A percentile compares a stretch with the other conserved stretches of the same genome.
These are phyloP conservation scores for Drosera capensis DNA, from an alignment of 148 eudicot species.

Conservation along the genomic window DNA sequence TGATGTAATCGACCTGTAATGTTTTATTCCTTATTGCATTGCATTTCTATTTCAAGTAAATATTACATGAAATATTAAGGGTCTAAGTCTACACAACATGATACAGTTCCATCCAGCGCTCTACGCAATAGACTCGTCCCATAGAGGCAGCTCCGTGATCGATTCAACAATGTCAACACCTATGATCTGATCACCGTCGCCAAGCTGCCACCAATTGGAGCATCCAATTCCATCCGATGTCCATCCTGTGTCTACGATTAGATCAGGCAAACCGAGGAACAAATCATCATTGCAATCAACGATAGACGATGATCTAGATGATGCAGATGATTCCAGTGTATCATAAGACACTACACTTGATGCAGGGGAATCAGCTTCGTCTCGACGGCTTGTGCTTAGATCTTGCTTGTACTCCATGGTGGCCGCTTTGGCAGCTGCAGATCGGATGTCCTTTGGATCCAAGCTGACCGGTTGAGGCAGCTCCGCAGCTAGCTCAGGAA, in stretches of 20 bases:
- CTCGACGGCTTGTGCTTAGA: too few relatives aligned
- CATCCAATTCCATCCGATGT: too few relatives aligned
- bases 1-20: too few relatives aligned
- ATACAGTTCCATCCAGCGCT: too few relatives aligned
- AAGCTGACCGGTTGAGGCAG: slow-evolving; percentile 11
- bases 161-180: too few relatives aligned
- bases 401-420: background rate
- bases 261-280: slow-evolving; percentile 13
- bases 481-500: slow-evolving; percentile 4
- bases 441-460: slow-evolving; percentile 7
- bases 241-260: slow-evolving; percentile 2
- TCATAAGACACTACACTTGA: background rate
- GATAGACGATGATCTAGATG: slow-evolving; percentile 1
- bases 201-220: background rate
- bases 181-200: too few relatives aligned
- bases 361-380: background rate
- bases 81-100: too few relatives aligned
- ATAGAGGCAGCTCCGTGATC: too few relatives aligned
- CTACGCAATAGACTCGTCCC: too few relatives aligned
- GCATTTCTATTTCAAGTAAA: too few relatives aligned
- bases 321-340: slow-evolving; percentile 5
- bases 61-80: too few relatives aligned
- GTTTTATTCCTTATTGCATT: too few relatives aligned
- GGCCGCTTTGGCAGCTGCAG: slow-evolving; percentile 10
- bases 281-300: slow-evolving; percentile 3